A percentile compares a stretch with the other conserved stretches of the same genome.
phyloP scores from a whole-genome alignment of 805 yeast genomes.

The Scheffersomyces lignosus region DNA sequence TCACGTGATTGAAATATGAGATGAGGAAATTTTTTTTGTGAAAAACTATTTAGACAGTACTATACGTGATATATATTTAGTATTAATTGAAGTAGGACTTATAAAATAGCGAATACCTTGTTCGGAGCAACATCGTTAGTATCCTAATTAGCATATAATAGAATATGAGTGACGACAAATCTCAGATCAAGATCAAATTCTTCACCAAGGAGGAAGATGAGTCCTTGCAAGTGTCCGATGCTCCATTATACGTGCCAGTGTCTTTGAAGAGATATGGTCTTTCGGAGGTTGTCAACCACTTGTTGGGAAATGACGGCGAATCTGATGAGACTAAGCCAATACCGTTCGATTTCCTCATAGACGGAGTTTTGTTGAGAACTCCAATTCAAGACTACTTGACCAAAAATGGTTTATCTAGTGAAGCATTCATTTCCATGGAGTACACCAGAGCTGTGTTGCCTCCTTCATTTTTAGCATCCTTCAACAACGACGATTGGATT shows the following conservation, averaged over 20 bases:
- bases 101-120: no score
- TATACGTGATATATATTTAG: no score
- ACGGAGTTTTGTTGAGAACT: conserved; percentile 77
- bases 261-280: conserved; percentile 85
- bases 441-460: conserved; percentile 92
- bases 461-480: conserved; percentile 87
- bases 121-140: no score
- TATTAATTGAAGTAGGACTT: no score
- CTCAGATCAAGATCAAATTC: conserved; percentile 80
- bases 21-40: no score
- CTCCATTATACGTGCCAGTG: conserved; percentile 87
- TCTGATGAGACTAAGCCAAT: conserved; percentile 54
- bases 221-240: conserved; percentile 64
- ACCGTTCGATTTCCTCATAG: conserved; percentile 91
- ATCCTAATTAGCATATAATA: no score
- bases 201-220: conserved; percentile 84
- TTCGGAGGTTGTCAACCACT: conserved; percentile 92
- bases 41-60: no score
- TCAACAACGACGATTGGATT: conserved; percentile 93
- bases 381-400: conserved; percentile 79
- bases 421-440: conserved; percentile 76
- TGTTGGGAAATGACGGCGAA: conserved; percentile 48
- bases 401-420: conserved; percentile 76
- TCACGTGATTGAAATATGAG: no score
- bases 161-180: conserved; percentile 35